A percentile compares a stretch with the other conserved stretches of the same genome.
Conservation (phyloP, 495 filamentous ascomycete species). For the Penicillium tannophilum region DNA sequence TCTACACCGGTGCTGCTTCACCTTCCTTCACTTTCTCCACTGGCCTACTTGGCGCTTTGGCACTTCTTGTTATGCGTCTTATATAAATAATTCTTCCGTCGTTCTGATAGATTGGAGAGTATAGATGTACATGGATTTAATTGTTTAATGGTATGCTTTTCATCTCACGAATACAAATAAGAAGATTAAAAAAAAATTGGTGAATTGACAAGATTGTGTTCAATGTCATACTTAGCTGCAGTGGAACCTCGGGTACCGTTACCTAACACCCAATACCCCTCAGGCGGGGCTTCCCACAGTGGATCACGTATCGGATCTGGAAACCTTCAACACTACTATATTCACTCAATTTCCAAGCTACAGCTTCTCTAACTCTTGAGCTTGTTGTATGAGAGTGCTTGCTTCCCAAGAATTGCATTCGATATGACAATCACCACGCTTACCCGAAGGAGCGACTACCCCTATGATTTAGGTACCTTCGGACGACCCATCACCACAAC, state of each 20-base stretch:
- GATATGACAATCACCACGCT: conserved; percentile 9
- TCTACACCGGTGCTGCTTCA: conserved; percentile 2
- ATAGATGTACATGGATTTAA: background rate
- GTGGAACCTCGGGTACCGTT: background rate
- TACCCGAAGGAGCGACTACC: conserved; percentile 16
- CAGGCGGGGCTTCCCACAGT: background rate
- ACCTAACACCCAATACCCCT: background rate
- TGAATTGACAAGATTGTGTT: background rate
- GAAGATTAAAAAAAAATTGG: background rate
- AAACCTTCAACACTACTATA: background rate
- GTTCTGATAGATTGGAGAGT: background rate
- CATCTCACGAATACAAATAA: background rate
- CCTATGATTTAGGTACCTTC: conserved; percentile 24
- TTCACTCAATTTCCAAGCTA: background rate
- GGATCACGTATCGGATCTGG: background rate
- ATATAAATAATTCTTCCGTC: conserved; percentile 2
- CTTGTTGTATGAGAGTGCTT: background rate
- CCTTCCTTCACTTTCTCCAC: conserved; percentile 1
- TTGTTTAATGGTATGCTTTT: background rate
- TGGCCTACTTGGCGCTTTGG: background rate
- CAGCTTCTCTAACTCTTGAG: background rate
- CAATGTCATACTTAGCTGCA: background rate
- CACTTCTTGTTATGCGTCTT: background rate
- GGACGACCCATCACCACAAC: conserved; percentile 24
- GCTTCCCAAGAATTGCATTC: background rate